Base-by-base conservation (phyloP, 306 rosid species). In the Prunus mume region DNA sequence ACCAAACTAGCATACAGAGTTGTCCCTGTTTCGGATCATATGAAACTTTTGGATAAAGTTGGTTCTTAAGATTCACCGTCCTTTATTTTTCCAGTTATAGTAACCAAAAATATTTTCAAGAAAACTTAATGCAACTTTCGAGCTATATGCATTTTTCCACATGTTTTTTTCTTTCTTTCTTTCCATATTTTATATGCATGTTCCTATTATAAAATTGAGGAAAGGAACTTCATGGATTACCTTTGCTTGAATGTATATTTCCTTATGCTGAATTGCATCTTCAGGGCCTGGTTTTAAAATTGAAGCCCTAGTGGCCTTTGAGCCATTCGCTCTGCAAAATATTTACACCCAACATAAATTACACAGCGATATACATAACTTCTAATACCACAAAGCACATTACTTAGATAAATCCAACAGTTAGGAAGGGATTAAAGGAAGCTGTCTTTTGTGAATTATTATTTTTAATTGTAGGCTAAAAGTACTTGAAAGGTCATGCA, bases 181-280 rank as follows among this genome's bases (percentile, higher is more conserved):
- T 65, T 51, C 54, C 66, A 55, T 8, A 38, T 24, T 61, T 56
- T 56, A 20, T 57, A 76, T 13, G 51, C 41, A 56, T 43, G 43
- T 52, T 67, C 32, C 6, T 18, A 27, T 9, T 8, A 34, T 10
- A 30, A 12, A 49, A 24, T 18, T 67, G 57, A 43, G 32, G 49
- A 46, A 54, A 12, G 32, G 65, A 30, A 56, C 45, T 30, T 30
- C 49, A 56, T 43, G 22, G 17, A 54, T 81, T 75, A 94, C 98
- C 96, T 95, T 95, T 72, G 93, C 96, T 60, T 95, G 98, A 84
- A 95, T 90, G 81, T 83, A 95, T 78, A 82, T 95, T 83, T 95
- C 98, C 86, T 88, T 92, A 49, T 52, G 50, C 72, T 89, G 91
- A 79, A 74, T 85, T 76, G 91, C 81, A 79, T 88, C 96, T 47